A percentile compares a stretch with the other conserved stretches of the same genome.
These are phyloP conservation scores for Coemansia sp. DNA, from an alignment of 192 early-diverging fungal species.

Conservation along the genomic window DNA sequence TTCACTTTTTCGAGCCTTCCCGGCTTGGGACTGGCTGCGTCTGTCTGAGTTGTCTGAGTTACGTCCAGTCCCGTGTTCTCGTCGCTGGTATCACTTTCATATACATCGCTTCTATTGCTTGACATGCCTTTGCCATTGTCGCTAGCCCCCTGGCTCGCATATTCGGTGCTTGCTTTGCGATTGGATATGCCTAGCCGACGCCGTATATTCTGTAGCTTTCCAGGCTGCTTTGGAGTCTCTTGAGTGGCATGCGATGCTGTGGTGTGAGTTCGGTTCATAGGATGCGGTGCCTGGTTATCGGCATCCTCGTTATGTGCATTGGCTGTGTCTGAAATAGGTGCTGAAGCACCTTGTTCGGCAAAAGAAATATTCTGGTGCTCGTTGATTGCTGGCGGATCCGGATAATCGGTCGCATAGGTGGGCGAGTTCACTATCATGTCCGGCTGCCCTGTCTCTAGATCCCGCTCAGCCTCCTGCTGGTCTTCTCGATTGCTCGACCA, in stretches of 20 bases:
- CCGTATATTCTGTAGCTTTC: conserved; percentile 14
- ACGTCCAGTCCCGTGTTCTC: conserved; percentile 8
- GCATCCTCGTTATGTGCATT: background rate
- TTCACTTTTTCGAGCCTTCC: conserved; percentile 11
- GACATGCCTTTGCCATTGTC: conserved; percentile 1
- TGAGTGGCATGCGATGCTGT: conserved; percentile 37
- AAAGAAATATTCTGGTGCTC: conserved; percentile 9
- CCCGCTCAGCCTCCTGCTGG: conserved; percentile 6
- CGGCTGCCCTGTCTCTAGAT: conserved; percentile 9
- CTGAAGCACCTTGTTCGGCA: conserved; percentile 5
- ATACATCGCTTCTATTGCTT: conserved; percentile 1
- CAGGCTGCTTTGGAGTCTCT: conserved; percentile 12
- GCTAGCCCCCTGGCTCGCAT: background rate
- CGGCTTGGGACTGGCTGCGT: conserved; percentile 1
- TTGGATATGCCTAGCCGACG: conserved; percentile 5
- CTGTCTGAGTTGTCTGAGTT: conserved; percentile 5
- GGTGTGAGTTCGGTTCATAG: conserved; percentile 35
- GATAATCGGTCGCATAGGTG: background rate
- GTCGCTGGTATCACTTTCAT: background rate
- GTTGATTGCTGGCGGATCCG: background rate
- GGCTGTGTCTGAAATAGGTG: background rate
- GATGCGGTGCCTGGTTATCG: conserved; percentile 11
- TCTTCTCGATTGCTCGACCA: conserved; percentile 33
- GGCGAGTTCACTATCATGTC: background rate
- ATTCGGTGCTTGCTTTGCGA: background rate